Conservation (phyloP, 208 protist genomes). For the Acanthamoeba healyi region DNA sequence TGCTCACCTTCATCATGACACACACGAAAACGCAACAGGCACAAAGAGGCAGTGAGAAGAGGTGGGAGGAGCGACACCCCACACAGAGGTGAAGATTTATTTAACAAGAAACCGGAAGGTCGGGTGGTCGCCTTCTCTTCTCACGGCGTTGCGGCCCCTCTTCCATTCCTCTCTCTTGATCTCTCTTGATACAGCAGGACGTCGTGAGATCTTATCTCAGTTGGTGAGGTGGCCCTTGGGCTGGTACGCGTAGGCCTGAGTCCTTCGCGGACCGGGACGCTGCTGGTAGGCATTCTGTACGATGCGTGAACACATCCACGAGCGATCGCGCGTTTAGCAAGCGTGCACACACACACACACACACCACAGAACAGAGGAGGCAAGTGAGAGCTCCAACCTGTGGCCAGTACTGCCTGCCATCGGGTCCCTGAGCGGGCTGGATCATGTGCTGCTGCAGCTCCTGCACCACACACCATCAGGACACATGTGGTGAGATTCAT, state of each 20-base stretch:
- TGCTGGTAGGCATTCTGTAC: conserved; percentile 27
- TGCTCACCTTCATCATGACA: too few relatives aligned
- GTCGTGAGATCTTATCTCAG: not conserved
- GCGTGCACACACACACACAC: too few relatives aligned
- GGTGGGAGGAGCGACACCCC: too few relatives aligned
- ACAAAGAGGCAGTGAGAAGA: not conserved
- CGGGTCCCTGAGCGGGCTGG: conserved; percentile 25
- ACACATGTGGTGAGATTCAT: not conserved
- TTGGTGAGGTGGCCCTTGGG: conserved; percentile 25
- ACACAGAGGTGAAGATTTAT: not conserved
- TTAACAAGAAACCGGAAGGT: not conserved
- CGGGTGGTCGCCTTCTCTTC: not conserved
- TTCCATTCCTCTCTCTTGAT: too few relatives aligned
- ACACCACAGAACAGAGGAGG: not conserved
- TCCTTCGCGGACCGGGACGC: conserved; percentile 4
- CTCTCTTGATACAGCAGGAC: too few relatives aligned
- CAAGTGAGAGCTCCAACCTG: not conserved
- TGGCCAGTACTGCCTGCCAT: conserved; percentile 24
- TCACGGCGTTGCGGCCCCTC: not conserved
- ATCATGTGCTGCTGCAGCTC: conserved; percentile 47
- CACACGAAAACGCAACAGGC: not conserved
- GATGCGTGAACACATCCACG: not conserved
- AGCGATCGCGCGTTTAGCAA: not conserved
- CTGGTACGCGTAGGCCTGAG: conserved; percentile 16
- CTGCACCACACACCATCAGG: not conserved